Evolutionary conservation across 225 moss, liverwort and hornwort genomes (phyloP).

Genomic region (Marchantia polymorpha): DNA sequence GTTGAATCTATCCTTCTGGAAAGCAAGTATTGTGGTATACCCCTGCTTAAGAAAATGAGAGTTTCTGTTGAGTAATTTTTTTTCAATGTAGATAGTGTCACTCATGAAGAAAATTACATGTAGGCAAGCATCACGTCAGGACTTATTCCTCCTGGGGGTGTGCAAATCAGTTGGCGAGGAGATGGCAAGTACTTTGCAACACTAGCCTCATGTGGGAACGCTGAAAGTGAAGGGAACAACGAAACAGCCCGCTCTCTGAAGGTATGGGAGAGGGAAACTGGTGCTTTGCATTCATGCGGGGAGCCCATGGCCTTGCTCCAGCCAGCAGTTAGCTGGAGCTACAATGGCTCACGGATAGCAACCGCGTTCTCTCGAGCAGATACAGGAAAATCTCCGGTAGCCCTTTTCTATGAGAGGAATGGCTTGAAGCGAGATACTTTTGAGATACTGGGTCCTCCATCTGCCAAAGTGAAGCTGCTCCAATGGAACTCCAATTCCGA

Average conservation of each 20-base stretch:
- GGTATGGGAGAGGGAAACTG: constrained; percentile 83
- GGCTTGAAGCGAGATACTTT: constrained; percentile 88
- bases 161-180: constrained; percentile 99
- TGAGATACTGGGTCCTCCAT: constrained; percentile 55
- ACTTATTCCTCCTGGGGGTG: constrained; percentile 41
- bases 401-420: constrained; percentile 81
- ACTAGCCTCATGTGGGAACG: constrained; percentile 36
- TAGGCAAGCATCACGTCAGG: constrained; percentile 66
- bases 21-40: too few relatives aligned
- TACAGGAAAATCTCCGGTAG: constrained; percentile 39
- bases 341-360: constrained; percentile 71
- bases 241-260: constrained; percentile 44
- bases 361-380: constrained; percentile 48
- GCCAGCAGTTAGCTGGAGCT: constrained; percentile 82
- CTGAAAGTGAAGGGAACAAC: constrained; percentile 12
- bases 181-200: constrained; percentile 96
- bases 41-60: too few relatives aligned
- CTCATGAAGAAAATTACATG: constrained; percentile 59
- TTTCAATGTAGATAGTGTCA: constrained; percentile 22
- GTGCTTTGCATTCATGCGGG: constrained; percentile 66
- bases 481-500: constrained; percentile 93
- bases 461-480: constrained; percentile 52
- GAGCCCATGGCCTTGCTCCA: constrained; percentile 47
- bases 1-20: too few relatives aligned
- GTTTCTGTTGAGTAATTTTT: neutral